Percentiles rank a stretch among this genome's conserved stretches.
These are phyloP conservation scores for Phytopythium oedochilum DNA, from an alignment of 352 stramenopile genomes.

Conservation along the genomic window DNA sequence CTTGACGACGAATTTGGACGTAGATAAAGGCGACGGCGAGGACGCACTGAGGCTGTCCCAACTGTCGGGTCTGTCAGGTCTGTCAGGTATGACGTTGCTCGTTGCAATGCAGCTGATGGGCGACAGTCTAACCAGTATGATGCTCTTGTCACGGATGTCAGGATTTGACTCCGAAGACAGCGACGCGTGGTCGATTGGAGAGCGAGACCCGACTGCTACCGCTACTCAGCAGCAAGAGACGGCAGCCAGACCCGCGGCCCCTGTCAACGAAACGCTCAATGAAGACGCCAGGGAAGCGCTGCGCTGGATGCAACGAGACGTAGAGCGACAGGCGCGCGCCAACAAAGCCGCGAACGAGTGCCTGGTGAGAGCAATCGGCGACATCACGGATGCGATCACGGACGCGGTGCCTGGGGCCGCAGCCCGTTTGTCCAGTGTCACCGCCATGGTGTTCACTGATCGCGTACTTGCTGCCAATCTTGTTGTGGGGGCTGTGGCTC, in stretches of 20 bases:
- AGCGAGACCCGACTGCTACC: neutral
- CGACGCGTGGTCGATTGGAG: constrained; percentile 3
- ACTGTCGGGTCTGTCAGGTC: neutral
- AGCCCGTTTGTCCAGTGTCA: constrained; percentile 4
- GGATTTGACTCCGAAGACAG: neutral
- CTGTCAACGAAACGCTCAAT: constrained; percentile 4
- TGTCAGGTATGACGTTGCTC: neutral
- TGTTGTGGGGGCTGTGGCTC: constrained; percentile 13
- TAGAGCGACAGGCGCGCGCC: constrained; percentile 25
- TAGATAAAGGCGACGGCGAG: neutral
- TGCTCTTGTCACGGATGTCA: neutral
- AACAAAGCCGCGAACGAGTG: constrained; percentile 22
- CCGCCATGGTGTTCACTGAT: constrained; percentile 10
- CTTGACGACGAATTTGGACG: neutral
- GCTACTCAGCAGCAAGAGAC: neutral
- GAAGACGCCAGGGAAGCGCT: constrained; percentile 23
- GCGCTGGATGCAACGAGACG: constrained; percentile 38
- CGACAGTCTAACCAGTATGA: neutral
- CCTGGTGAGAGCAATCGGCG: constrained; percentile 16
- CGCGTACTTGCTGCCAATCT: constrained; percentile 10
- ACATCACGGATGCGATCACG: constrained; percentile 22
- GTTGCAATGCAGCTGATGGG: neutral
- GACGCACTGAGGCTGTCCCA: constrained; percentile 3
- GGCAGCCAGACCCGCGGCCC: neutral
- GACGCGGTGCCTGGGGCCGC: constrained; percentile 11